Conservation (phyloP, 495 filamentous ascomycete genomes). For the Aspergillus campestris region DNA sequence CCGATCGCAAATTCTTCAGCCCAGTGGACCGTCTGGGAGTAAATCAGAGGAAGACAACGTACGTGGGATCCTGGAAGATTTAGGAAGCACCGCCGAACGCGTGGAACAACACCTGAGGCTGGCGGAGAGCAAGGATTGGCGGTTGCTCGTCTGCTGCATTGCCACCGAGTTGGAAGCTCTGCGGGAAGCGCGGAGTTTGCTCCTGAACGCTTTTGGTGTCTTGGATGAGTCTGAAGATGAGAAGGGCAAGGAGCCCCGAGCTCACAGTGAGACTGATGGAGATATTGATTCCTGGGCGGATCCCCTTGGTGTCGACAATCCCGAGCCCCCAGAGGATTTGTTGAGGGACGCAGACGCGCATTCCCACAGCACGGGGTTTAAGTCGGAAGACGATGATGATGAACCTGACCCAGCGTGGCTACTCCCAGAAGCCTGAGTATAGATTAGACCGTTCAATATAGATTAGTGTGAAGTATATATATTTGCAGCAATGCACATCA, state of each 20-base stretch:
- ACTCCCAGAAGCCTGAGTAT: conserved; percentile 22
- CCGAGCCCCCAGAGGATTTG: conserved; percentile 34
- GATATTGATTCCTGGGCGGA: conserved; percentile 7
- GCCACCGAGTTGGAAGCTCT: conserved; percentile 85
- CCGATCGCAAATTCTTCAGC: conserved; percentile 11
- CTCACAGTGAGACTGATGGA: not conserved
- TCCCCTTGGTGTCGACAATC: conserved; percentile 21
- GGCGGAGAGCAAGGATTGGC: conserved; percentile 62
- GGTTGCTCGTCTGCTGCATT: conserved; percentile 76
- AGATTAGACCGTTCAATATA: not conserved
- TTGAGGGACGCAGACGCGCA: conserved; percentile 23
- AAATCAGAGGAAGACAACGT: conserved; percentile 20
- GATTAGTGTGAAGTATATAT: not conserved
- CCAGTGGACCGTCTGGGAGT: conserved; percentile 7
- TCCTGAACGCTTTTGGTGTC: conserved; percentile 45
- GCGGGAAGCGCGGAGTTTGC: conserved; percentile 54
- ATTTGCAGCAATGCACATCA: not conserved
- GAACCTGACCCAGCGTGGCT: conserved; percentile 44
- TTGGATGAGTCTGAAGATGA: conserved; percentile 11
- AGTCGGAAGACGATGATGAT: conserved; percentile 37
- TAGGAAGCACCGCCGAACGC: conserved; percentile 32
- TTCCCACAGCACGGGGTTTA: conserved; percentile 15
- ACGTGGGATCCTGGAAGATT: conserved; percentile 31
- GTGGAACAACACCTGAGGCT: conserved; percentile 31
- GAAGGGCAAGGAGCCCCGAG: not conserved